phyloP scores from a whole-genome alignment of 1,284 basidiomycete species.

The Ustilago bromivora region DNA sequence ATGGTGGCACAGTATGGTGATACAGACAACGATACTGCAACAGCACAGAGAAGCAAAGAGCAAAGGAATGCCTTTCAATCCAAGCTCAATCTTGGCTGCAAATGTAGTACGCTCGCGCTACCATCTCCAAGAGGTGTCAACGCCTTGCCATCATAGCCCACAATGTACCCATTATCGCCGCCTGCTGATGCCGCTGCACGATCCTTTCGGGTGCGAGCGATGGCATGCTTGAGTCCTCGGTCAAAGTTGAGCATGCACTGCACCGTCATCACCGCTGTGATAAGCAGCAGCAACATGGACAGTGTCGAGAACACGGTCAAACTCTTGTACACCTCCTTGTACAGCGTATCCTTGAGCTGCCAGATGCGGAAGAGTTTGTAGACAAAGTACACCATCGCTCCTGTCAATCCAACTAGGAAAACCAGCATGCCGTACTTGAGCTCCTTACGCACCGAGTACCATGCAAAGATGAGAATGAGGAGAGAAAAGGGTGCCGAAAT shows the following conservation, averaged over 20 bases:
- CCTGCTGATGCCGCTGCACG: constrained; percentile 24
- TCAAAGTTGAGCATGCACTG: constrained; percentile 63
- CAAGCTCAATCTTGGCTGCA: constrained; percentile 51
- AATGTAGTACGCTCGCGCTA: constrained; percentile 52
- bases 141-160: constrained; percentile 51
- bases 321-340: constrained; percentile 64
- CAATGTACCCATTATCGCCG: constrained; percentile 32
- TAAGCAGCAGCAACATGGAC: constrained; percentile 54
- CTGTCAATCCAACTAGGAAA: constrained; percentile 53
- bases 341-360: constrained; percentile 44
- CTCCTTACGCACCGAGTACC: constrained; percentile 59
- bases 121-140: constrained; percentile 44
- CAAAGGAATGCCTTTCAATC: constrained; percentile 18
- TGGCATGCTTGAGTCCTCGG: constrained; percentile 57
- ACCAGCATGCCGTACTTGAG: constrained; percentile 51
- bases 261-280: constrained; percentile 53
- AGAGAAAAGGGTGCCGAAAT: constrained; percentile 58
- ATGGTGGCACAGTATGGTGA: constrained; percentile 3
- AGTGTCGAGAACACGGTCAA: constrained; percentile 62
- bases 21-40: constrained; percentile 5
- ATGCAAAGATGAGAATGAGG: constrained; percentile 57
- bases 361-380: constrained; percentile 64
- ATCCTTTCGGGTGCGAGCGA: constrained; percentile 42
- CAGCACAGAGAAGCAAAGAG: not conserved
- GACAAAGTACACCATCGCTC: constrained; percentile 60